Base-by-base conservation (phyloP, 345 rosid species). In the Aquilaria sinensis region DNA sequence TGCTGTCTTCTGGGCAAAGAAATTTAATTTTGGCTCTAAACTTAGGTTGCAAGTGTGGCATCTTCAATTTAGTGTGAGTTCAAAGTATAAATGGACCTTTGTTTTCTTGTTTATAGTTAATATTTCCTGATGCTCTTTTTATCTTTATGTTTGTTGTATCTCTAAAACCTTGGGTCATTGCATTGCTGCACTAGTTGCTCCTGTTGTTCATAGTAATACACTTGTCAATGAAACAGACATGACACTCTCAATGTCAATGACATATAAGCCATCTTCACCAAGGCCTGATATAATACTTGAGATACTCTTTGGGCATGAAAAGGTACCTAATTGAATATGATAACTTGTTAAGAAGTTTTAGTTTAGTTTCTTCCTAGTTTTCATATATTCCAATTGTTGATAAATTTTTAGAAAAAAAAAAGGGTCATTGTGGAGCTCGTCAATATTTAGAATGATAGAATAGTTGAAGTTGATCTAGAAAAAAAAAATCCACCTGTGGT, bases 361-460 rank as follows among this genome's bases (percentile, higher is more conserved):
- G 51, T 58, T 53, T 56, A 23, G 48, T 51, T 43, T 61, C 62
- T 67, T 61, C 43, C 53, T 31, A 14, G 47, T 65, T 34, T 12
- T 23, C 49, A 50, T 62, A 58, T 50, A 57, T 54, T 47, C 46
- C 67, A 67, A 55, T 47, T 63, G 29, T 43, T 58, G 9, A 33
- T 57, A 53, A 9, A 41, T 56, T 45, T 65, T 65, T 84, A 94
- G 99, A 79, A 83, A 69, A 86, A 88, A 67, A 84, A 23, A 23
- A 23, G 1, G 1, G 23, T 94, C 52, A 83, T 88, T 70, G 84
- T 86, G 60, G 87, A 94, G 76, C 81, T 94, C 55, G 88, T 94
- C 67, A 86, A 78, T 71, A 86, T 88, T 70, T 96, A 94, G 83
- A 88, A 83, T 61, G 95, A 94, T 45, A 97, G 99, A 66, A 94